Evolutionary conservation across 1,284 basidiomycete genomes (phyloP).

Genomic region (Flammula alnicola): DNA sequence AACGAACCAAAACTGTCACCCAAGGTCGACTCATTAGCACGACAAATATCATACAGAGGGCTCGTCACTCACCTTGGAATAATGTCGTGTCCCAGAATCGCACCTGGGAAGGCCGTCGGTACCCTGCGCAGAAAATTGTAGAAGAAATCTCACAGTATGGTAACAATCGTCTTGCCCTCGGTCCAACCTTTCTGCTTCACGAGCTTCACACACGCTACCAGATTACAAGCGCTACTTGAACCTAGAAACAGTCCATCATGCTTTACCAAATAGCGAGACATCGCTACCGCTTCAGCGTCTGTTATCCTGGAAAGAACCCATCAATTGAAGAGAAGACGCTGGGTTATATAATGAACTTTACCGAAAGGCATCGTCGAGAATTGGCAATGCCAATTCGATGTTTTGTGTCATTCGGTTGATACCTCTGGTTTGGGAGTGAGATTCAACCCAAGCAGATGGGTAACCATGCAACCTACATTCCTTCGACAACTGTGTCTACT

Average conservation of each 20-base stretch:
- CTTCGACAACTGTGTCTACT: conserved; percentile 91
- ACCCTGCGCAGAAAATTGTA: not conserved
- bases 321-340: too few species aligned
- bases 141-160: conserved; percentile 68
- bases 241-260: conserved; percentile 95
- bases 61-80: conserved; percentile 72
- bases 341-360: conserved; percentile 30
- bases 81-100: conserved; percentile 85
- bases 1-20: conserved; percentile 10
- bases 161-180: conserved; percentile 74
- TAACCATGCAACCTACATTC: conserved; percentile 61
- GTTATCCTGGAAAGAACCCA: conserved; percentile 61
- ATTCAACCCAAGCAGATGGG: not conserved
- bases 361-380: conserved; percentile 90
- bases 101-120: conserved; percentile 51
- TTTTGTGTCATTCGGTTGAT: conserved; percentile 89
- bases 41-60: not conserved
- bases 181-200: conserved; percentile 73
- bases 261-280: conserved; percentile 88
- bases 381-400: conserved; percentile 78
- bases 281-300: conserved; percentile 89
- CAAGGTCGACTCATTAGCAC: not conserved
- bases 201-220: conserved; percentile 86
- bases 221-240: conserved; percentile 95
- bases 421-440: conserved; percentile 59